Conservation (phyloP, 768 basidiomycete genomes). For the Lactarius quietus region DNA sequence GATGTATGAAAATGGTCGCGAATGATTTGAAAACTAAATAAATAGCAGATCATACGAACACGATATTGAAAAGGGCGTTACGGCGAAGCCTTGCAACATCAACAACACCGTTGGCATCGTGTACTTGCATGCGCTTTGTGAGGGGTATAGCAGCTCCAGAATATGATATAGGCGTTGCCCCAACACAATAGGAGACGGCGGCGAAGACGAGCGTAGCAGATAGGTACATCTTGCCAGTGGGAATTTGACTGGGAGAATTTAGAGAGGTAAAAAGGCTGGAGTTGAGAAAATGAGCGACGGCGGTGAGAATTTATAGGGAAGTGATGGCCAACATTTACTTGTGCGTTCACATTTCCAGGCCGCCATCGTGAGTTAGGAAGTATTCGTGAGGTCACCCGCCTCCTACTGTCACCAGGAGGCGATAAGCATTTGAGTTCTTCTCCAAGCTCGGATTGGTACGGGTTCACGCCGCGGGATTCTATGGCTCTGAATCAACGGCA, state of each 20-base stretch:
- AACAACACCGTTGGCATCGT: not conserved
- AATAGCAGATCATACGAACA: no score
- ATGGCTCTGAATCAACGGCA: no score
- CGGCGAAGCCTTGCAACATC: not conserved
- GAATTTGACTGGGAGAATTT: no score
- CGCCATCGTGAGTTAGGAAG: not conserved
- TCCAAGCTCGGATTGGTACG: no score
- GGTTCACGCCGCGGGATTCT: no score
- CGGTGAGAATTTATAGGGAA: not conserved
- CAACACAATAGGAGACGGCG: not conserved
- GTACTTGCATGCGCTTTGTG: not conserved
- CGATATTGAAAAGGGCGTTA: not conserved
- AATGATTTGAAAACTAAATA: no score
- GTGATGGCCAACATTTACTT: not conserved
- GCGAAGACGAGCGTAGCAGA: not conserved
- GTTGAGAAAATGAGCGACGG: not conserved
- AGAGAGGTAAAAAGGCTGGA: no score
- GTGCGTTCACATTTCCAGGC: no score
- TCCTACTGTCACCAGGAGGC: no score
- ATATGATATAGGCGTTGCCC: not conserved
- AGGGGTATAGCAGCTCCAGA: slow-evolving; percentile 2
- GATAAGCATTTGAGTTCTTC: no score
- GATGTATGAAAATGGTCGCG: not conserved
- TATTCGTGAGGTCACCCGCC: no score
- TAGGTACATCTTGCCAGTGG: not conserved